Evolutionary conservation across 2,329 filamentous ascomycete species (phyloP), one percentile per base, ranked within the genome.

Genomic region (Pochonia chlamydosporia): DNA sequence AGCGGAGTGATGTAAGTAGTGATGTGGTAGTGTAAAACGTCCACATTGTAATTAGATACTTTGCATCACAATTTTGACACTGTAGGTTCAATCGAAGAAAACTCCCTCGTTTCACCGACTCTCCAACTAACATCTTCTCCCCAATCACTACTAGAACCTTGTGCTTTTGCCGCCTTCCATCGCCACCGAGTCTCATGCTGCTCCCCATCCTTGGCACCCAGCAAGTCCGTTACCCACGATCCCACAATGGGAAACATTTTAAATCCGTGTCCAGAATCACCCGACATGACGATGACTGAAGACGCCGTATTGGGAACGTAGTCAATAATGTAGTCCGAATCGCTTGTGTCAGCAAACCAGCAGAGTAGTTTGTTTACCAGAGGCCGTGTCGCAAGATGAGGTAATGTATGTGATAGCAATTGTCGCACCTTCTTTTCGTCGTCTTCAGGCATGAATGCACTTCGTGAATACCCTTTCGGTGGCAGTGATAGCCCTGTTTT

Each of bases 211-310:
- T 68, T 64, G 0, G 35, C 35, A 18, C 16, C 20, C 35, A 82
- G 43, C 5, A 82, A 53, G 10, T 71, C 65, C 37, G 61, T 65
- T 2, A 81, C 71, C 69, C 75, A 82, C n/a, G 63, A 59, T 0
- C 80, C 79, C n/a, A 79, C 65, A 21, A 81, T 71, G 0, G 78
- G 79, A 41, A 83, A 72, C 72, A 83, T 78, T 62, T 84, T 83
- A 59, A 82, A 83, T 0, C 73, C 77, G 55, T 84, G 79, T 0
- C 79, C 80, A 1, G 78, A 83, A 54, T 83, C 80, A 0, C 79
- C 79, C 0, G 75, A 73, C 1, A 76, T 52, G 0, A 81, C 56
- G 3, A 83, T 59, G 3, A 82, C 65, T 0, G 56, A 54, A 1
- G 69, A 72, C 2, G 64, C 62, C 1, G 69, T 75, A 1, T 64